Base-by-base conservation (phyloP, 2,329 filamentous ascomycete species). In the Hypoxylon sp. region DNA sequence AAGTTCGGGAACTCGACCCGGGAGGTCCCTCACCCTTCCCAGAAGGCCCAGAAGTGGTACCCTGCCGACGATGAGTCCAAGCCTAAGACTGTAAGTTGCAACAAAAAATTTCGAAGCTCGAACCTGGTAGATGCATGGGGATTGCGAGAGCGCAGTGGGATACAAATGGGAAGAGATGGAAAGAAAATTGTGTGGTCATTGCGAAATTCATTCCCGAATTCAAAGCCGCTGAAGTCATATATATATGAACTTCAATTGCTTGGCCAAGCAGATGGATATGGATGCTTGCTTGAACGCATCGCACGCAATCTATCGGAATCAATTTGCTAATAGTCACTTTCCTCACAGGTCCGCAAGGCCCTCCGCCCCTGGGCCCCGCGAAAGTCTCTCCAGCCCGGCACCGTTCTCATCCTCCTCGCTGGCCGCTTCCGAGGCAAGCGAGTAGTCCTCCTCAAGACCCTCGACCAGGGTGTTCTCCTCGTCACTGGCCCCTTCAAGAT, bases 401-500 rank as follows among this genome's bases (percentile, higher is more conserved):
- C 94, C 83, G 89, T 99, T 83, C 93, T 99, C 82, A 99, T 99
- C 86, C 93, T 99, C 83, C 94, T 99, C 83, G 96, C 96, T 84
- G 96, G 96, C 81, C 96, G 96, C 82, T 99, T 98, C 93, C 95
- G 96, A 80, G 96, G 96, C 89, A 99, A 99, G 94, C 96, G 96
- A 83, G 96, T 99, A 81, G 89, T 99, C 81, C 94, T 98, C 86
- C 92, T 99, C 84, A 98, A 98, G 91, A 90, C 92, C 85, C 94
- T 99, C 81, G 89, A 93, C 82, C 93, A 98, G 88, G 96, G 96
- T 87, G 93, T 98, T 76, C 94, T 99, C 84, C 93, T 99, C 83
- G 94, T 99, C 80, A 99, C 96, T 82, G 96, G 96, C 80, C 96
- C 96, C 83, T 99, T 98, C 93, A 99, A 98, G 92, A 92, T 99